Base-by-base conservation (phyloP, 495 filamentous ascomycete species). In the Aspergillus diversus region DNA sequence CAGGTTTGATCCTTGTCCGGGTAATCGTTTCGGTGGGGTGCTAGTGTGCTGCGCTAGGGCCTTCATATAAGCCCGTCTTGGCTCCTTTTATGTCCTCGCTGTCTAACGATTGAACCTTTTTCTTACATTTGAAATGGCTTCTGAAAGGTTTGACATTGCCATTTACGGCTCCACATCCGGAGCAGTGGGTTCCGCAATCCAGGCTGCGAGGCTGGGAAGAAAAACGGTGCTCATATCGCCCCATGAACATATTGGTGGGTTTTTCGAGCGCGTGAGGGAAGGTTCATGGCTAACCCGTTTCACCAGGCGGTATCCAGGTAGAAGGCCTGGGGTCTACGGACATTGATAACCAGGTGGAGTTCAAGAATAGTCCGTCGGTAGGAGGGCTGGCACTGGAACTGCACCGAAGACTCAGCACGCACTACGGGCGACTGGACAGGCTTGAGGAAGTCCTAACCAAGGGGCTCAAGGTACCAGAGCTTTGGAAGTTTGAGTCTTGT, bases 401-500 rank as follows among this genome's bases (percentile, higher is more conserved):
- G 17, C 49, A 52, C 17, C 49, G 49, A 21, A 21, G 49, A 52
- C 49, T 52, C 17, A 52, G 49, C 49, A 52, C 15, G 49, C 49
- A 52, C 17, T 52, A 52, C 31, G 49, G 49, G 8, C 17, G 49
- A 31, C 49, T 52, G 34, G 49, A 52, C n/a, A 15, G 31, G 49
- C 49, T 52, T 12, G 49, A 52, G 5, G 49, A 52, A 32, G 49
- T 52, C n/a, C 11, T 52, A 5, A 1, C 15, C 5, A 52, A 52
- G 49, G 17, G 49, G 13, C 49, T 52, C 21, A 52, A 52, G 21
- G 49, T 52, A 12, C 49, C 49, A 4, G 49, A 52, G 49, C 5
- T 52, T 21, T 52, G 49, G 49, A 52, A 52, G 17, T 52, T 52
- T 31, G 49, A 52, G 49, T 52, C 49, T 52, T 52, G 5, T 4